A percentile compares a stretch with the other conserved stretches of the same genome.
Conservation (phyloP, 495 filamentous ascomycete genomes). For the Annulohypoxylon moriforme region DNA sequence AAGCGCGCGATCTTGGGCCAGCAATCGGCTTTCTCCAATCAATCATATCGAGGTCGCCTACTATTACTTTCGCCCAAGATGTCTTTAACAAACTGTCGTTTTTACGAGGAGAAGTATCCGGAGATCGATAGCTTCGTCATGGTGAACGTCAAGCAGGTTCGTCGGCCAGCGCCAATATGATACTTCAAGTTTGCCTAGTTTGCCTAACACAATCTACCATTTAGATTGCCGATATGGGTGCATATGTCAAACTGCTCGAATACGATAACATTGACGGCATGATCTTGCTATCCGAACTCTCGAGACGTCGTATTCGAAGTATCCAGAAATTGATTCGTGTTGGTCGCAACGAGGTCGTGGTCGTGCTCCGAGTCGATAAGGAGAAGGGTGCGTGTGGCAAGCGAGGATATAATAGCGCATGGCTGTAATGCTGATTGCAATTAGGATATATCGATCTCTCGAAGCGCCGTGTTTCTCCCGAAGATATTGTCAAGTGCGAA, state of each 20-base stretch:
- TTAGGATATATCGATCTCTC: slow-evolving; percentile 96
- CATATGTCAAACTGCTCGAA: slow-evolving; percentile 98
- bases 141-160: slow-evolving; percentile 96
- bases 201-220: slow-evolving; percentile 53
- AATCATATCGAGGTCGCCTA: slow-evolving; percentile 16
- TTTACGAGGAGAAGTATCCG: slow-evolving; percentile 98
- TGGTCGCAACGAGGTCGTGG: slow-evolving; percentile 96
- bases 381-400: slow-evolving; percentile 79
- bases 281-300: slow-evolving; percentile 97
- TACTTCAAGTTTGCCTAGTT: slow-evolving; percentile 25
- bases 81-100: slow-evolving; percentile 98
- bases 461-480: slow-evolving; percentile 95
- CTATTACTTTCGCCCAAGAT: slow-evolving; percentile 62
- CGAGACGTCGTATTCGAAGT: slow-evolving; percentile 93
- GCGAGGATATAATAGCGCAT: slow-evolving; percentile 18
- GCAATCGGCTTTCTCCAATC: slow-evolving; percentile 26
- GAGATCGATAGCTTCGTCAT: slow-evolving; percentile 99
- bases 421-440: slow-evolving; percentile 19
- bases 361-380: slow-evolving; percentile 97
- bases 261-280: slow-evolving; percentile 99
- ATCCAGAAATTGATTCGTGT: slow-evolving; percentile 99
- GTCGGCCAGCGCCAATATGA: slow-evolving; percentile 33
- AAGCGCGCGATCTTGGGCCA: slow-evolving; percentile 41
- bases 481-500: slow-evolving; percentile 98
- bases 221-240: slow-evolving; percentile 99